Base-by-base conservation (phyloP, 306 rosid species). In the Senna siamea region DNA sequence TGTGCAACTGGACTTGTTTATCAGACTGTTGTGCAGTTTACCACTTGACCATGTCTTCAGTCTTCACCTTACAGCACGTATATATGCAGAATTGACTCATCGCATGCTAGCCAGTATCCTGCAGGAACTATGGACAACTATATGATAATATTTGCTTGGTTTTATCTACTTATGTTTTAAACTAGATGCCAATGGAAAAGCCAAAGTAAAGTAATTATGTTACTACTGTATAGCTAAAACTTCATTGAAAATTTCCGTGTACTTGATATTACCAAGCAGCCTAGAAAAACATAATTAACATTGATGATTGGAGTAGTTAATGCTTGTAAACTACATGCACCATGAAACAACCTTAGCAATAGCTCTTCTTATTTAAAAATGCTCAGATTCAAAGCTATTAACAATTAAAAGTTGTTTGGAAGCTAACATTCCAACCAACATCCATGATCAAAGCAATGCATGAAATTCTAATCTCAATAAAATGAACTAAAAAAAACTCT, bases 361-460 rank as follows among this genome's bases (percentile, higher is more conserved):
- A 56, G 52, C 9, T 32, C 18, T 43, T 22, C 2, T 1, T 23
- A 11, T 9, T 4, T 32, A 15, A n/a, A 59, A 35, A 37, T 20
- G 17, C 44, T 30, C 35, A 70, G 34, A 64, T 43, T 69, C n/a
- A 64, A 63, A 78, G 65, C 57, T 37, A 77, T 30, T 66, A 65
- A 48, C 52, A 83, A 56, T 73, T 67, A 41, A 70, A 60, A 61
- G 74, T 44, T 70, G 44, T 10, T 58, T 44, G 26, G 28, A 2
- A 35, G 38, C 6, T 40, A 48, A 20, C 1, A 66, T 34, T 13
- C 18, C 40, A 66, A 18, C 14, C 26, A 23, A 46, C 9, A 76
- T 26, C 57, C 30, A 54, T 13, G 52, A 46, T 67, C 44, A 61
- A 26, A 82, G 53, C 72, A n/a, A n/a, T n/a, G n/a, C n/a, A n/a